Evolutionary conservation across 176 grass and related monocot species (phyloP).

Genomic region (Phragmites australis): DNA sequence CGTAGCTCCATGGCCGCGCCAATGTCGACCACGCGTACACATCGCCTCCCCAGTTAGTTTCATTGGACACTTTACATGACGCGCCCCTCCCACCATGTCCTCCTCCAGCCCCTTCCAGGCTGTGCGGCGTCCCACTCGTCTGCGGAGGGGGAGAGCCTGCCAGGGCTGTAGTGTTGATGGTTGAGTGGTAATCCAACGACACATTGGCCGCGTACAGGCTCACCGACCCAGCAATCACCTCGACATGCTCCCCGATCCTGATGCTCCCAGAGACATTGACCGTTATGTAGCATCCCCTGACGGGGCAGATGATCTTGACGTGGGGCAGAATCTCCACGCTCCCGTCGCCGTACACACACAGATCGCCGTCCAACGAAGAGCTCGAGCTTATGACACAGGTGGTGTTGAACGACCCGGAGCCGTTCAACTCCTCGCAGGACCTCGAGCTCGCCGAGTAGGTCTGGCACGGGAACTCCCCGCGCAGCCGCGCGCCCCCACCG

Average conservation of each 20-base stretch:
- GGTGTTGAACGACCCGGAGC: conserved; percentile 67
- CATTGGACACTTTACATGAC: conserved; percentile 64
- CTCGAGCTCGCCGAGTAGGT: conserved; percentile 40
- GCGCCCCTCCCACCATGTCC: conserved; percentile 89
- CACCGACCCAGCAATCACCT: conserved; percentile 61
- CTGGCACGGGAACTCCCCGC: conserved; percentile 24
- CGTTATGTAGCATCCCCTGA: conserved; percentile 59
- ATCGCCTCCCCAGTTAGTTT: conserved; percentile 94
- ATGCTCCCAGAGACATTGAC: conserved; percentile 67
- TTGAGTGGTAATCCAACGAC: conserved; percentile 43
- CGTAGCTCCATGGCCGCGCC: conserved; percentile 72
- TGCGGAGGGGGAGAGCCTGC: conserved; percentile 70
- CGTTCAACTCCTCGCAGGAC: conserved; percentile 74
- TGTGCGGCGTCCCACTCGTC: conserved; percentile 86
- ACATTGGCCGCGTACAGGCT: conserved; percentile 55
- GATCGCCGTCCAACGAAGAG: conserved; percentile 42
- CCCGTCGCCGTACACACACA: conserved; percentile 65
- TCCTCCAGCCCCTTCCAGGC: conserved; percentile 72
- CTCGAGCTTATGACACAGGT: conserved; percentile 66
- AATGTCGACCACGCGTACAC: conserved; percentile 85
- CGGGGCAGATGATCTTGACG: conserved; percentile 54
- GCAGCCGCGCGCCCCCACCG: neutral
- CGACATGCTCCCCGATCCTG: conserved; percentile 37
- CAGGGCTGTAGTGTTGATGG: conserved; percentile 62
- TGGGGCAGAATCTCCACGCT: conserved; percentile 50